Percentiles rank a stretch among this genome's conserved stretches.
These are phyloP conservation scores for Spencermartinsiella europaea DNA, from an alignment of 805 yeast genomes.

Conservation along the genomic window DNA sequence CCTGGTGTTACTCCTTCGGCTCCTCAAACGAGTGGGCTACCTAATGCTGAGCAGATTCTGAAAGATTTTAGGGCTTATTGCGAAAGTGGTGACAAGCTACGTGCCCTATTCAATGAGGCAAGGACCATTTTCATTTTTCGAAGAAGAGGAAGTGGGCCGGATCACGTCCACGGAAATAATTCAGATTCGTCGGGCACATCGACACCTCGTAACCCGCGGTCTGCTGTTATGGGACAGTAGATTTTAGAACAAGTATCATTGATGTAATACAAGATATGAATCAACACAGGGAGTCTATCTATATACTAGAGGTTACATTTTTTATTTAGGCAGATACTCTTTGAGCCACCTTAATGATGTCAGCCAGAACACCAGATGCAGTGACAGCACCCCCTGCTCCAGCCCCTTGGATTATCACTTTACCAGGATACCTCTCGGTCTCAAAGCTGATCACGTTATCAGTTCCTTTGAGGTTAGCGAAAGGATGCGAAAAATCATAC, in stretches of 20 bases:
- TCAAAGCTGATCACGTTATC: constrained; percentile 92
- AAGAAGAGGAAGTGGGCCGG: not conserved
- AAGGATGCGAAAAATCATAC: constrained; percentile 86
- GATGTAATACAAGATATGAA: too few relatives aligned
- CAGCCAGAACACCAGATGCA: constrained; percentile 91
- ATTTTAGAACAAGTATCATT: not conserved
- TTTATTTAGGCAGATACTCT: constrained; percentile 40
- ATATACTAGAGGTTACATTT: not conserved
- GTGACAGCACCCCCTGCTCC: constrained; percentile 78
- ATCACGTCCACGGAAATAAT: not conserved
- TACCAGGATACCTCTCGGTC: constrained; percentile 88
- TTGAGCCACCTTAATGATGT: constrained; percentile 85
- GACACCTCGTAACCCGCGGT: constrained; percentile 1
- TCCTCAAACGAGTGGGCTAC: constrained; percentile 1
- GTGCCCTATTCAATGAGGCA: constrained; percentile 55
- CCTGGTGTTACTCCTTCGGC: constrained; percentile 9
- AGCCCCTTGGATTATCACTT: constrained; percentile 95
- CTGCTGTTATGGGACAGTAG: not conserved
- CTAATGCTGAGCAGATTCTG: constrained; percentile 45
- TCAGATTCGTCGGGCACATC: constrained; percentile 4
- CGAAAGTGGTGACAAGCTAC: constrained; percentile 43
- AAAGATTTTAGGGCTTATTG: constrained; percentile 61
- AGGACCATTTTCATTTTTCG: constrained; percentile 24
- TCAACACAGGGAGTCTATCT: too few relatives aligned
- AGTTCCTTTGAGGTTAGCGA: constrained; percentile 91